Evolutionary conservation across 2,329 filamentous ascomycete species (phyloP).

Genomic region (Fusarium nanum): DNA sequence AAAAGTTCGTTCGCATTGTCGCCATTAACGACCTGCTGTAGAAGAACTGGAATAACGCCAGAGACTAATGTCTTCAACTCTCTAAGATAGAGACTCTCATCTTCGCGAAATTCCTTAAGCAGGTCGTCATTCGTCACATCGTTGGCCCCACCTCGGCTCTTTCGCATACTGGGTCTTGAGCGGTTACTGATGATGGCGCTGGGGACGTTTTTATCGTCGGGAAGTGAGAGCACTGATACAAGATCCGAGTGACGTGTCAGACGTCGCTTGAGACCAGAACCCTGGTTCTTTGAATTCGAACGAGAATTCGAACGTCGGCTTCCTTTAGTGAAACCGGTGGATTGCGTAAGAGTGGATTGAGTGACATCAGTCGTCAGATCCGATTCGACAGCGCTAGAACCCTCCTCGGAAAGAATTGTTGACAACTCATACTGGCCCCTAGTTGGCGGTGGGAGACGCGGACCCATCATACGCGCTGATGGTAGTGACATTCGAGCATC

Average conservation of each 20-base stretch:
- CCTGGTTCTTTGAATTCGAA: constrained; percentile 57
- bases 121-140: constrained; percentile 79
- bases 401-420: constrained; percentile 67
- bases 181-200: constrained; percentile 75
- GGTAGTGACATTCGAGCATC: constrained; percentile 36
- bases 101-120: constrained; percentile 81
- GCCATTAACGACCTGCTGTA: constrained; percentile 84
- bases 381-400: constrained; percentile 59
- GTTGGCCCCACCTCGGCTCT: constrained; percentile 73
- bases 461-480: constrained; percentile 48
- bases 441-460: constrained; percentile 61
- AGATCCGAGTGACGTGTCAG: constrained; percentile 94
- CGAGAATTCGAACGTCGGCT: constrained; percentile 55
- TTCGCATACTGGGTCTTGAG: constrained; percentile 82
- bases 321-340: constrained; percentile 61
- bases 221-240: constrained; percentile 88
- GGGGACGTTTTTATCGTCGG: constrained; percentile 66
- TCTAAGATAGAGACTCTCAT: constrained; percentile 88
- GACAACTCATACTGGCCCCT: constrained; percentile 67
- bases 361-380: constrained; percentile 65
- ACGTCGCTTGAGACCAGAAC: constrained; percentile 73
- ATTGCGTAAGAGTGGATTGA: constrained; percentile 66
- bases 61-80: constrained; percentile 94
- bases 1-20: constrained; percentile 75
- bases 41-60: constrained; percentile 91